A percentile compares a stretch with the other conserved stretches of the same genome.
Conservation (phyloP, 768 basidiomycete genomes). For the Mycena galopus region DNA sequence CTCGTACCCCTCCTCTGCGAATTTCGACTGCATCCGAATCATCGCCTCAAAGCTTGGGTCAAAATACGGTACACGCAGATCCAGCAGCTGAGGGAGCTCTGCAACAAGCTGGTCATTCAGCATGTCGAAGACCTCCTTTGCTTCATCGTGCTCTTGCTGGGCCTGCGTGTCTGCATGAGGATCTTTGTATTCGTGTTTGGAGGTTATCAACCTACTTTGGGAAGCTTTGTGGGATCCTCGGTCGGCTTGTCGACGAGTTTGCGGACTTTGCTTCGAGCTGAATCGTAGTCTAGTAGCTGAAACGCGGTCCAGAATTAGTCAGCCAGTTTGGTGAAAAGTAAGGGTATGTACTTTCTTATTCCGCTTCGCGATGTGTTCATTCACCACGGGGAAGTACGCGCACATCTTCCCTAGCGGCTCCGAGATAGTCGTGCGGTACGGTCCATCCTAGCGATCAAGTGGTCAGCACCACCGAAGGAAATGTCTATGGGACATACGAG, state of each 20-base stretch:
- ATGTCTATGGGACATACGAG: conserved; percentile 65
- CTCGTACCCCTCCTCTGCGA: conserved; percentile 98
- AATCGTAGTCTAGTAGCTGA: conserved; percentile 95
- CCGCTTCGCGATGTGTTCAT: conserved; percentile 93
- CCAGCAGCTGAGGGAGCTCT: conserved; percentile 93
- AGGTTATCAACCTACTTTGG: conserved; percentile 65
- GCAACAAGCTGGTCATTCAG: conserved; percentile 92
- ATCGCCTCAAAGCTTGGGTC: conserved; percentile 99
- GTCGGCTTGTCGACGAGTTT: conserved; percentile 93
- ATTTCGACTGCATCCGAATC: conserved; percentile 97
- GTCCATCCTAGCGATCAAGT: conserved; percentile 75
- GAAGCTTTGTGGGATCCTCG: conserved; percentile 93
- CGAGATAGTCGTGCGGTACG: conserved; percentile 94
- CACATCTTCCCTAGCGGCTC: conserved; percentile 98
- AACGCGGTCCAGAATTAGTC: background rate
- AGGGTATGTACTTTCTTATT: conserved; percentile 86
- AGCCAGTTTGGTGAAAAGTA: background rate
- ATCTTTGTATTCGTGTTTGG: background rate
- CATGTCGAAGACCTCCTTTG: conserved; percentile 93
- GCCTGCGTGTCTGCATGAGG: conserved; percentile 62
- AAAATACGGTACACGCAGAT: conserved; percentile 96
- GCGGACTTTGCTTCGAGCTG: conserved; percentile 89
- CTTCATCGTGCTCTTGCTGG: conserved; percentile 95
- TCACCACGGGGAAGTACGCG: conserved; percentile 93
- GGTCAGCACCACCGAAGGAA: background rate